Percentiles rank a stretch among this genome's conserved stretches.
These are phyloP conservation scores for Sugiyamaella xylanicola DNA, from an alignment of 1,139 yeast genomes.

Conservation along the genomic window DNA sequence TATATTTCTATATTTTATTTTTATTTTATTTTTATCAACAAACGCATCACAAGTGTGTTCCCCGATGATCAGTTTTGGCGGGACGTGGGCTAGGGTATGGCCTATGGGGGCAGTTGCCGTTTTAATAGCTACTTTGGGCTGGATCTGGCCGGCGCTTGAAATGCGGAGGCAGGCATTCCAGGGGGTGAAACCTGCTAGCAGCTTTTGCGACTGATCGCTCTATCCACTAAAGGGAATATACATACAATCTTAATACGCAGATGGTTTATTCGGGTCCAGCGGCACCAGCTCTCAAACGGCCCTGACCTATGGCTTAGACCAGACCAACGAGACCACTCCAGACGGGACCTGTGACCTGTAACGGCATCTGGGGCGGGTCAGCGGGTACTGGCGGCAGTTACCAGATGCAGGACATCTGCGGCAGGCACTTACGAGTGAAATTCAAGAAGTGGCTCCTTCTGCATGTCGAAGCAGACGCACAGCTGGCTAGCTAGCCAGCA, in stretches of 20 bases:
- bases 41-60: background rate
- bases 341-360: background rate
- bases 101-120: background rate
- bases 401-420: background rate
- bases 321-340: no score
- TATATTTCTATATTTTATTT: slow-evolving; percentile 1
- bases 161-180: background rate
- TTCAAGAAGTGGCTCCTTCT: background rate
- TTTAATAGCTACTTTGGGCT: background rate
- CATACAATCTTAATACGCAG: no score
- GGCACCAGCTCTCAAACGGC: no score
- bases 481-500: no score
- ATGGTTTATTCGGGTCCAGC: no score
- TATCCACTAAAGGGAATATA: no score
- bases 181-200: no score
- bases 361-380: background rate
- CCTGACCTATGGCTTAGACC: no score
- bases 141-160: background rate
- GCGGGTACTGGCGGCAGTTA: background rate
- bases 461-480: no score
- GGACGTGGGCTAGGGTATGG: background rate
- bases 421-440: background rate
- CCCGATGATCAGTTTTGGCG: background rate
- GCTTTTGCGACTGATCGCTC: no score
- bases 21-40: background rate